Conservation (phyloP, 495 filamentous ascomycete species). For the Neurospora sp. region DNA sequence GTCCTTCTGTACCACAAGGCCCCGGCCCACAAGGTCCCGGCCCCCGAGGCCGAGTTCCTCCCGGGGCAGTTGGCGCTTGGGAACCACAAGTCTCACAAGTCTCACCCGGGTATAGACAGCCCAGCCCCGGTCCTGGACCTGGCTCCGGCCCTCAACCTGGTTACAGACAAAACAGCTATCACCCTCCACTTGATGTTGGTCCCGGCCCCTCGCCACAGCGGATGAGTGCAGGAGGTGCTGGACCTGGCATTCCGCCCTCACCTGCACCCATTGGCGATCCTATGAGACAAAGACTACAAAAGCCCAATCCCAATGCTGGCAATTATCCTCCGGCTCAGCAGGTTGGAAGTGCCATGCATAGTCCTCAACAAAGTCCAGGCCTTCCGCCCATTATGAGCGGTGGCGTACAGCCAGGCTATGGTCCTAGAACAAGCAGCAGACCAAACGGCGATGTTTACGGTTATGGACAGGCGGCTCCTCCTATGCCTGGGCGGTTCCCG, state of each 20-base stretch:
- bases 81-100: constrained; percentile 35
- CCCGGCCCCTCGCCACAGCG: neutral
- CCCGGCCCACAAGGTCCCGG: constrained; percentile 3
- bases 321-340: constrained; percentile 5
- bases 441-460: constrained; percentile 20
- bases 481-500: neutral
- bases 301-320: constrained; percentile 22
- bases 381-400: constrained; percentile 10
- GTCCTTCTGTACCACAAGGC: constrained; percentile 12
- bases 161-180: neutral
- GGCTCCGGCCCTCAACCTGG: neutral
- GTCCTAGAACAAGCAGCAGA: constrained; percentile 13
- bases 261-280: constrained; percentile 18
- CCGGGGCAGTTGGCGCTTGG: constrained; percentile 26
- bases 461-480: neutral
- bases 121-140: constrained; percentile 22
- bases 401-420: constrained; percentile 13
- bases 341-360: neutral
- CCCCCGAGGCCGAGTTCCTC: constrained; percentile 13
- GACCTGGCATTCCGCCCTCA: constrained; percentile 1
- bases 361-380: constrained; percentile 14
- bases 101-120: constrained; percentile 30
- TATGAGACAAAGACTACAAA: constrained; percentile 25
- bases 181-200: neutral
- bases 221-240: constrained; percentile 1